A percentile compares a stretch with the other conserved stretches of the same genome.
Conservation (phyloP, 768 basidiomycete species). For the Macrolepiota albuminosa region DNA sequence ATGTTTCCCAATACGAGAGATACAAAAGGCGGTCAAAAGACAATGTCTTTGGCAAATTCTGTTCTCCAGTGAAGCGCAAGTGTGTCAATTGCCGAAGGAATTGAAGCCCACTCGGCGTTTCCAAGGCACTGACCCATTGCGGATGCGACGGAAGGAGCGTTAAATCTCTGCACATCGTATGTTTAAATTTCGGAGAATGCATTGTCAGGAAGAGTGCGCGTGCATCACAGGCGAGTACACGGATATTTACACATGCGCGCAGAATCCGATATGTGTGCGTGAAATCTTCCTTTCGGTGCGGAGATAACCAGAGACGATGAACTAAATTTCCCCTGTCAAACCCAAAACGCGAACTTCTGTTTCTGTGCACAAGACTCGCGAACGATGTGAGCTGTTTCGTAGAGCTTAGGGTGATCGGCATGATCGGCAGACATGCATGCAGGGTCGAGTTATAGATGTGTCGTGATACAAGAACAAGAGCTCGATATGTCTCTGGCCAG, state of each 20-base stretch:
- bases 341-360: conserved; percentile 1
- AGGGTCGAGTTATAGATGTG: conserved; percentile 25
- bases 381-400: conserved; percentile 29
- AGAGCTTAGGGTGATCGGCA: conserved; percentile 28
- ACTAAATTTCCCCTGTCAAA: conserved; percentile 15
- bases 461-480: conserved; percentile 30
- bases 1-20: conserved; percentile 23
- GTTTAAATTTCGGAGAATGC: conserved; percentile 17
- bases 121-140: conserved; percentile 17
- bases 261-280: conserved; percentile 18
- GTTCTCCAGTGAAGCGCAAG: conserved; percentile 27
- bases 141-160: conserved; percentile 26
- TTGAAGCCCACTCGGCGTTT: conserved; percentile 19
- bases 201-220: conserved; percentile 21
- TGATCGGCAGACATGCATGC: conserved; percentile 28
- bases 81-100: conserved; percentile 29
- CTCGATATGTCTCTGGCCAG: conserved; percentile 24
- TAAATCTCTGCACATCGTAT: conserved; percentile 24
- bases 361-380: conserved; percentile 11
- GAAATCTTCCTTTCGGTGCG: conserved; percentile 21
- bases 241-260: conserved; percentile 26
- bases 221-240: conserved; percentile 26
- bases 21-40: conserved; percentile 22
- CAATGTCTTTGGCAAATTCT: conserved; percentile 20
- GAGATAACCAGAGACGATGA: conserved; percentile 30